These are phyloP conservation scores for Drosera spatulata DNA, from an alignment of 179 eudicot genomes.

Conservation along the genomic window DNA sequence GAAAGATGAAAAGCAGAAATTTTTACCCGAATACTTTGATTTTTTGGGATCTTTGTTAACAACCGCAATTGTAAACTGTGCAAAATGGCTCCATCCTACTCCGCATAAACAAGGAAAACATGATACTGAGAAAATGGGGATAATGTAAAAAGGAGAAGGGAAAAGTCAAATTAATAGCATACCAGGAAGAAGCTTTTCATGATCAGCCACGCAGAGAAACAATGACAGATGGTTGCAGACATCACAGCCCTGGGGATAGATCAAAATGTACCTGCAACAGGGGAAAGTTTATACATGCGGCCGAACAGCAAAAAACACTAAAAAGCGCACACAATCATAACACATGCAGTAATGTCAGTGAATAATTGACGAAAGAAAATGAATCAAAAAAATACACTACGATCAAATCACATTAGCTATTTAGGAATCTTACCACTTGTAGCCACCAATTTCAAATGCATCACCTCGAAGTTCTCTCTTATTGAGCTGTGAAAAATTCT, in stretches of 20 bases:
- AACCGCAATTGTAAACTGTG: constrained; percentile 95
- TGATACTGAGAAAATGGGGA: neutral
- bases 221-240: constrained; percentile 93
- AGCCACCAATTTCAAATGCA: constrained; percentile 85
- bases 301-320: too few relatives aligned
- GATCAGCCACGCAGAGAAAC: constrained; percentile 94
- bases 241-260: constrained; percentile 97
- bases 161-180: constrained; percentile 4
- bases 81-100: constrained; percentile 93
- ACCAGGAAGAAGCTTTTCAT: constrained; percentile 99
- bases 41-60: constrained; percentile 88
- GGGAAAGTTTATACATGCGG: too few relatives aligned
- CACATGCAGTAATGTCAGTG: neutral
- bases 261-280: constrained; percentile 13
- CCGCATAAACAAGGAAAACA: constrained; percentile 5
- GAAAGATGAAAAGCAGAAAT: neutral
- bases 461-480: constrained; percentile 92
- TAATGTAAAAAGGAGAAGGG: neutral
- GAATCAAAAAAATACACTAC: too few relatives aligned
- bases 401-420: too few relatives aligned
- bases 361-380: neutral
- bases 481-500: constrained; percentile 81
- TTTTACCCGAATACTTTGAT: constrained; percentile 81
- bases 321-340: neutral
- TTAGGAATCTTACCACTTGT: constrained; percentile 52